Conservation (phyloP, 1,139 yeast species). For the Zygosaccharomyces pseudobailii region DNA sequence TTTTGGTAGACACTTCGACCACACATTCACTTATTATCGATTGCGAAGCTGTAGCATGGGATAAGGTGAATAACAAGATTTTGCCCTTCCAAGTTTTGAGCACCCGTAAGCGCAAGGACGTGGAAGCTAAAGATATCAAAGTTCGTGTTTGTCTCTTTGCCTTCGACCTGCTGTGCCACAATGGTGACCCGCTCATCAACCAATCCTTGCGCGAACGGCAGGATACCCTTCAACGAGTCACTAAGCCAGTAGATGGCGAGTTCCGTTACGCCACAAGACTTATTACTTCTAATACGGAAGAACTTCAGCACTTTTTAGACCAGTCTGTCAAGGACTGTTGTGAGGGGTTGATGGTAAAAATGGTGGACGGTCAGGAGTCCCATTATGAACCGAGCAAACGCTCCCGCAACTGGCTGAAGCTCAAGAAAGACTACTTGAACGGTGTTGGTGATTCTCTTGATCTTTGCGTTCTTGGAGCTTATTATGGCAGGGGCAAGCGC, state of each 20-base stretch:
- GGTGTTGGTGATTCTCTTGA: conserved; percentile 97
- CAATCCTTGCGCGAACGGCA: conserved; percentile 69
- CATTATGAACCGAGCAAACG: conserved; percentile 92
- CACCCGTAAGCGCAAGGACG: conserved; percentile 92
- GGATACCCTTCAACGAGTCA: conserved; percentile 48
- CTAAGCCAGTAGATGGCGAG: conserved; percentile 66
- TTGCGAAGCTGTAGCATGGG: conserved; percentile 99
- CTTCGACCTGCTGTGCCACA: conserved; percentile 73
- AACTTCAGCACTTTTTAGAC: conserved; percentile 80
- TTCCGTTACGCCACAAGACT: conserved; percentile 75
- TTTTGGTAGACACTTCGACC: conserved; percentile 39
- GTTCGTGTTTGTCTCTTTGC: conserved; percentile 91
- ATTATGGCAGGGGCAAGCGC: conserved; percentile 89
- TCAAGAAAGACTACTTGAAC: conserved; percentile 87
- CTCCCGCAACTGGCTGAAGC: conserved; percentile 90
- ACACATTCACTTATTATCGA: conserved; percentile 67
- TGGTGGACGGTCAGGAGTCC: conserved; percentile 75
- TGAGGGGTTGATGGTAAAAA: conserved; percentile 95
- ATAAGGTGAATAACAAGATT: conserved; percentile 63
- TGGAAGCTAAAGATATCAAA: conserved; percentile 76
- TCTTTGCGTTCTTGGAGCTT: conserved; percentile 90
- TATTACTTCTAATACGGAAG: conserved; percentile 70
- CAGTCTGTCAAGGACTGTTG: conserved; percentile 86
- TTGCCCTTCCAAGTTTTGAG: conserved; percentile 90
- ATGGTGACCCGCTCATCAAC: conserved; percentile 68